phyloP scores from a whole-genome alignment of 352 stramenopile genomes.

The Phytophthora palmivora region DNA sequence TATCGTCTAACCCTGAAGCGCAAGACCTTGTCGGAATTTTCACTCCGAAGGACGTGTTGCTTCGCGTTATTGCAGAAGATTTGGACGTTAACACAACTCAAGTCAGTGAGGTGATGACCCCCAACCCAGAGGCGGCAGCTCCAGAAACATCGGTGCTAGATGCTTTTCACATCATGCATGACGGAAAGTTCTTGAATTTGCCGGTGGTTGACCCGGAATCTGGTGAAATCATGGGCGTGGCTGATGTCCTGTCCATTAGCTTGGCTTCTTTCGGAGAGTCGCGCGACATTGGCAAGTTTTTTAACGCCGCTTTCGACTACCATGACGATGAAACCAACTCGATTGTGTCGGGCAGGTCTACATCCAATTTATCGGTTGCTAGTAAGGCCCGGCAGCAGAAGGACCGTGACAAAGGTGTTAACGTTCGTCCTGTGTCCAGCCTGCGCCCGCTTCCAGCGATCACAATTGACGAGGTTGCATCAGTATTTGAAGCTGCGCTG shows the following conservation, averaged over 20 bases:
- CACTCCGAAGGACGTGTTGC: slow-evolving; percentile 98
- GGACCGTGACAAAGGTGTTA: slow-evolving; percentile 77
- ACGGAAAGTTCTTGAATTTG: slow-evolving; percentile 97
- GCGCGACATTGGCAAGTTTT: slow-evolving; percentile 81
- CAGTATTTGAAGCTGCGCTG: slow-evolving; percentile 88
- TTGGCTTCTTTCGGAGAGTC: slow-evolving; percentile 81
- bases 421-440: slow-evolving; percentile 84
- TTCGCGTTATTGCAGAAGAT: slow-evolving; percentile 93
- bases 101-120: slow-evolving; percentile 95
- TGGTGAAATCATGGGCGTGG: slow-evolving; percentile 80
- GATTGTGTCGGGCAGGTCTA: slow-evolving; percentile 64
- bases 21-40: slow-evolving; percentile 95
- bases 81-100: slow-evolving; percentile 89
- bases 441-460: slow-evolving; percentile 78
- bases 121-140: slow-evolving; percentile 93
- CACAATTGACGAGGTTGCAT: slow-evolving; percentile 77
- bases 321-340: slow-evolving; percentile 59
- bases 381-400: slow-evolving; percentile 80
- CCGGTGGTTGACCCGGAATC: slow-evolving; percentile 91
- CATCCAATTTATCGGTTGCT: slow-evolving; percentile 60
- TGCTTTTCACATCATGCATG: slow-evolving; percentile 98
- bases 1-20: slow-evolving; percentile 62
- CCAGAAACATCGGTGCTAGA: slow-evolving; percentile 96
- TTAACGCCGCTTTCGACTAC: slow-evolving; percentile 82
- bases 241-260: slow-evolving; percentile 84